Evolutionary conservation across 2,329 filamentous ascomycete species (phyloP).

Genomic region (Rhytidhysteron rufulum): DNA sequence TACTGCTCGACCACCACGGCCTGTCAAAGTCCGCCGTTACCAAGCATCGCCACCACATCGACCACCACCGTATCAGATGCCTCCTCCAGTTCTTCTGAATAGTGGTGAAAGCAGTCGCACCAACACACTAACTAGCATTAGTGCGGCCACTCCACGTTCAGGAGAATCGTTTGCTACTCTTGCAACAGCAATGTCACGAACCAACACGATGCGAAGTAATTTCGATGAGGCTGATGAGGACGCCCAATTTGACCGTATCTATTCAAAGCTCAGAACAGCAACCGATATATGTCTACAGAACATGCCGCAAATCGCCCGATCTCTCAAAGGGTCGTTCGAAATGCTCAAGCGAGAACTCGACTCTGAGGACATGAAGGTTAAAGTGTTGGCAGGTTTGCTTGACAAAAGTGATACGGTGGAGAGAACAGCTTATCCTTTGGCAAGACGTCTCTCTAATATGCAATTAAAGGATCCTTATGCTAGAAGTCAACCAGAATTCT

Average conservation of each 20-base stretch:
- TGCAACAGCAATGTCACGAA: constrained; percentile 42
- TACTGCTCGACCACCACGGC: constrained; percentile 24
- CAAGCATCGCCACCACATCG: constrained; percentile 31
- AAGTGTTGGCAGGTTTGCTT: constrained; percentile 56
- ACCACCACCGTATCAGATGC: constrained; percentile 27
- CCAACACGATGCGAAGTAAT: constrained; percentile 55
- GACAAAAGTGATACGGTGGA: constrained; percentile 67
- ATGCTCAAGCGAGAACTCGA: constrained; percentile 27
- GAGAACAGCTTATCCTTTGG: constrained; percentile 69
- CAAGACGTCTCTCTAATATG: constrained; percentile 69
- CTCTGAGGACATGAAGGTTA: constrained; percentile 29
- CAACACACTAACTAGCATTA: constrained; percentile 49
- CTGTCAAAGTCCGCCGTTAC: constrained; percentile 26
- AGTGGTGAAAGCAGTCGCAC: constrained; percentile 49
- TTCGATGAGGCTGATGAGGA: constrained; percentile 68
- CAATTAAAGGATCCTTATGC: constrained; percentile 80
- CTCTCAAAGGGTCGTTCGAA: constrained; percentile 26
- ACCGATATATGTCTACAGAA: constrained; percentile 69
- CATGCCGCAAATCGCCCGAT: constrained; percentile 52
- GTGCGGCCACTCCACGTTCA: constrained; percentile 67
- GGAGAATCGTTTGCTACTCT: constrained; percentile 72
- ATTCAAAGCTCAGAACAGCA: constrained; percentile 68
- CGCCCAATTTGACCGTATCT: constrained; percentile 76
- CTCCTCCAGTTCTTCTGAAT: constrained; percentile 40
- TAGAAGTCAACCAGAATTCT: constrained; percentile 60